Base-by-base conservation (phyloP, 1,139 yeast species). In the Maudiozyma humilis region DNA sequence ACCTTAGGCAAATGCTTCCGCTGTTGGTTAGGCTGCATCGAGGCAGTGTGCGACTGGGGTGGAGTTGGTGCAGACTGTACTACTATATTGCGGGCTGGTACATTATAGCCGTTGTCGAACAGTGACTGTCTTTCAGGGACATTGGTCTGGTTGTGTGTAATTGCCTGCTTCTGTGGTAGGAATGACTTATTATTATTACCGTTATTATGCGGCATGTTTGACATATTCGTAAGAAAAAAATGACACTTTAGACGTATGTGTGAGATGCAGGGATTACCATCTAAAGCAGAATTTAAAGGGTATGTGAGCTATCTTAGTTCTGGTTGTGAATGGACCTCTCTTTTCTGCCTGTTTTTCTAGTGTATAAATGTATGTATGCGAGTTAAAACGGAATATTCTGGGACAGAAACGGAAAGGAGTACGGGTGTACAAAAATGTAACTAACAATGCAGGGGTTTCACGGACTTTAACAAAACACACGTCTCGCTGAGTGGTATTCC, bases 101-200 rank as follows among this genome's bases (percentile, higher is more conserved):
- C 10, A 6, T 35, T n/a, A 16, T 20, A 35, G 19, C 3, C 23
- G 17, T 7, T 2, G 25, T 4, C 10, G 36, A 23, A 23, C 6
- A 23, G 27, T 6, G 27, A 23, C 10, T 6, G 27, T 23, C 27
- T 23, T 23, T 6, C 27, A 23, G 27, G 27, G 8, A 23, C 27
- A 6, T 10, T 10, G 10, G 8, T 23, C 4, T 34, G 17, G 19
- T 31, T 8, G n/a, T 32, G 14, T 32, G 36, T 32, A 12, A 15
- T 32, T 13, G 13, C n/a, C 2, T 14, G n/a, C 13, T 14, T 32
- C 17, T 32, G 18, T 32, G 36, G 13, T 12, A 16, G 36, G 6
- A 27, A 27, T 16, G 38, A 30, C 19, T 30, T 35, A 35, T 35
- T 5, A 10, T 13, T 35, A 35, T 35, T 35, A 16, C 14, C 38